A percentile compares a stretch with the other conserved stretches of the same genome.
Evolutionary conservation across 2,329 filamentous ascomycete species (phyloP).

Genomic region (Aspergillus sp.): DNA sequence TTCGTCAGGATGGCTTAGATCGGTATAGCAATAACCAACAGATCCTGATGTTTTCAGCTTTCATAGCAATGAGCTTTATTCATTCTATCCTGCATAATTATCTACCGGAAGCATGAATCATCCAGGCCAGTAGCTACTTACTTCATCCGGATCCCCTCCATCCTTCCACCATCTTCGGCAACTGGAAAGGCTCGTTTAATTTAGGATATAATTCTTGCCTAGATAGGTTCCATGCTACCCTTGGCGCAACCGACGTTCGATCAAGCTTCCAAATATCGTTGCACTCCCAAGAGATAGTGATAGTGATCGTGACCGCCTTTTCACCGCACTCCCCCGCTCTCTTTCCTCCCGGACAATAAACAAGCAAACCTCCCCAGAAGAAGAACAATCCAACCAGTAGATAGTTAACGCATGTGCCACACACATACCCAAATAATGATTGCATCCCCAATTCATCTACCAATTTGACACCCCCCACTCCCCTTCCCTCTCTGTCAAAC

Average conservation of each 20-base stretch:
- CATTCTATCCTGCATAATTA: too few relatives aligned
- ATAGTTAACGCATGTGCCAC: not conserved
- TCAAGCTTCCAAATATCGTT: not conserved
- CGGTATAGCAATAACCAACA: too few relatives aligned
- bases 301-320: constrained; percentile 14
- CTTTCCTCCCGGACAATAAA: not conserved
- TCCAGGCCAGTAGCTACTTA: not conserved
- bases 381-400: not conserved
- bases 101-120: not conserved
- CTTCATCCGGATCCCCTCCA: too few relatives aligned
- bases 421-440: too few relatives aligned
- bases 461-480: not conserved
- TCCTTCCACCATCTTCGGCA: not conserved
- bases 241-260: not conserved
- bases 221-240: not conserved
- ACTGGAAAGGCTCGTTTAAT: too few relatives aligned
- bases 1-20: too few relatives aligned
- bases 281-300: not conserved
- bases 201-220: too few relatives aligned
- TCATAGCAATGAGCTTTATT: too few relatives aligned
- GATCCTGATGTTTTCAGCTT: too few relatives aligned
- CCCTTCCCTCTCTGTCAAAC: not conserved
- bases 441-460: too few relatives aligned
- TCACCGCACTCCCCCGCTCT: not conserved
- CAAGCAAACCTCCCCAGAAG: not conserved